Evolutionary conservation across 495 filamentous ascomycete species (phyloP), one percentile per base, ranked within the genome.

Genomic region (Aspergillus homomorphus): DNA sequence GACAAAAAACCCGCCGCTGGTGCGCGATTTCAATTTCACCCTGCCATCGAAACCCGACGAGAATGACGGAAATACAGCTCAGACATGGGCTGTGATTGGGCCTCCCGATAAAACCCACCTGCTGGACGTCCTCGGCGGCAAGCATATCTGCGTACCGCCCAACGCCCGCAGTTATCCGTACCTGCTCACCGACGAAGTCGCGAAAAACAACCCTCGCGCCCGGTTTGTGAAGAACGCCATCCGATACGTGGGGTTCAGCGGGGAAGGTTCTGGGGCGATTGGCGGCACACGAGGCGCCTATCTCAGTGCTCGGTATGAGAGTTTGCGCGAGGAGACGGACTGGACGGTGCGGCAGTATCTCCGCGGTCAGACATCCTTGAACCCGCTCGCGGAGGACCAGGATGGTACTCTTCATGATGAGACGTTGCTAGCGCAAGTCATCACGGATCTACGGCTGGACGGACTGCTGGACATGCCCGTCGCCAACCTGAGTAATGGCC

Each of bases 241-340:
- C 52, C 85, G 87, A 59, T 90, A 92, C 69, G 87, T 96, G 46
- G 92, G 92, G 0, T 96, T 96, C 66, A 74, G 66, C 33, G 83
- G 82, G 2, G 81, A 89, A 62, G 77, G 79, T 15, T 79, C 79
- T 7, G 78, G 75, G 15, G 77, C 80, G 14, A 81, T 80, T 51
- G 82, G 85, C 1, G 81, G 77, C 16, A 80, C 74, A 4, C 74
- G 79, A 14, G 91, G 91, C 10, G 85, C 89, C 12, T 96, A 97
- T 64, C 72, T 98, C 33, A 91, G 89, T 62, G 90, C 91, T 14
- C 81, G 94, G n/a, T 98, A 98, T 73, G 94, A 98, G 77, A 91
- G 88, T 55, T 73, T 85, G 49, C 78, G 90, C 19, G 93, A 96
- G 67, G 89, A 84, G 51, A 92, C 88, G 9, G 94, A 98, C 70